phyloP scores from a whole-genome alignment of 106 monocot genomes.

The Alisma plantagoaquatica region DNA sequence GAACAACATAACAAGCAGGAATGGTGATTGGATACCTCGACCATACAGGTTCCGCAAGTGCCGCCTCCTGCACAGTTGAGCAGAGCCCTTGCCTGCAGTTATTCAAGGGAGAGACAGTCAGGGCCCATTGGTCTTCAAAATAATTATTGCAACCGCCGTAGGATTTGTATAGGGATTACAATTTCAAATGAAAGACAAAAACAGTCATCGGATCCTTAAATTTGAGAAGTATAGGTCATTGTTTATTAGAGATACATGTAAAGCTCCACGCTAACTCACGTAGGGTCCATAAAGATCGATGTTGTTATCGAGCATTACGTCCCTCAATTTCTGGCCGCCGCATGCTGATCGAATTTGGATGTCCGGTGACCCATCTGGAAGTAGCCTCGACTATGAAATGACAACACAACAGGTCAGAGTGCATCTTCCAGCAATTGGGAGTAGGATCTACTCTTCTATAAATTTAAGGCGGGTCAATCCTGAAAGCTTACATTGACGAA shows the following conservation, averaged over 20 bases:
- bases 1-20: not conserved
- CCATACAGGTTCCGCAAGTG: conserved; percentile 70
- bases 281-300: conserved; percentile 94
- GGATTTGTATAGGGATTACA: not conserved
- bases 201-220: too few species aligned
- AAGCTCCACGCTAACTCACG: conserved; percentile 21
- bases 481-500: conserved; percentile 54
- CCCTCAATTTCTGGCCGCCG: conserved; percentile 81
- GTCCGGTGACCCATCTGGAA: conserved; percentile 85
- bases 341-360: conserved; percentile 49
- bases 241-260: not conserved
- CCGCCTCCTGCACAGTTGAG: conserved; percentile 73
- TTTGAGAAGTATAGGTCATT: not conserved
- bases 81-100: conserved; percentile 40
- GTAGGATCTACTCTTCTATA: not conserved
- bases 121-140: not conserved
- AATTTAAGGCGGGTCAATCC: not conserved
- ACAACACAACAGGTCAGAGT: not conserved
- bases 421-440: too few species aligned
- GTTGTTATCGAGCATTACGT: conserved; percentile 82
- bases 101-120: not conserved
- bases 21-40: conserved; percentile 42
- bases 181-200: not conserved
- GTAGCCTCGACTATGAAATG: conserved; percentile 42
- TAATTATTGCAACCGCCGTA: too few species aligned